Evolutionary conservation across 768 basidiomycete genomes (phyloP), one percentile per base, ranked within the genome.

Genomic region (Daedaleopsis nitida): DNA sequence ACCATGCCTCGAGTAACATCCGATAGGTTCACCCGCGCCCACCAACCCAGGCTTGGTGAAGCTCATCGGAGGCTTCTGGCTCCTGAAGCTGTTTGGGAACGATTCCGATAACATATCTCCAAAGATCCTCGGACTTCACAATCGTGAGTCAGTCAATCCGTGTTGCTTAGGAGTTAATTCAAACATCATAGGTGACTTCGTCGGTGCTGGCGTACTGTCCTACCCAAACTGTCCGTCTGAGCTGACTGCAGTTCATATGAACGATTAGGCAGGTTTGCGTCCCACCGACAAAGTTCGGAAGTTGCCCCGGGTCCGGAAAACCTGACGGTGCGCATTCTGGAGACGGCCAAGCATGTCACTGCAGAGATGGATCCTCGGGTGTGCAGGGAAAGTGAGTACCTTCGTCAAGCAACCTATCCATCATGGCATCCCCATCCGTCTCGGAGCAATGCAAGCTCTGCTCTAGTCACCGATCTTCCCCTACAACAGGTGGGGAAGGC

Each of bases 301-400:
- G 94, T 98, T 51, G 96, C 96, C 70, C 96, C 96, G 13, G 96
- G 96, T 75, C 98, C 96, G 9, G 96, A 97, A 65, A 98, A 99
- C 73, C 75, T 98, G 70, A 98, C 97, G 0, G 89, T 97, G 19
- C 83, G 91, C 69, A 99, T 98, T 59, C 77, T 99, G 24, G 93
- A 96, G 69, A 90, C 94, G 73, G 91, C 92, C 57, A 94, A 95
- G 73, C 89, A 91, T 77, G 90, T 93, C 27, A 93, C 92, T 0
- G 97, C 96, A 1, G 87, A 99, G 77, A 93, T 94, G 90, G 97
- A 98, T 72, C 97, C 97, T 65, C 87, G 97, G 16, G 97, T 52
- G 95, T 98, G 10, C 90, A 98, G 82, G 97, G 96, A 79, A 97
- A 89, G 96, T 98, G 75, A 77, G 96, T 88, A 37, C 55, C 32